phyloP scores from a whole-genome alignment of 805 yeast genomes.

The Debaryomyces maramus region DNA sequence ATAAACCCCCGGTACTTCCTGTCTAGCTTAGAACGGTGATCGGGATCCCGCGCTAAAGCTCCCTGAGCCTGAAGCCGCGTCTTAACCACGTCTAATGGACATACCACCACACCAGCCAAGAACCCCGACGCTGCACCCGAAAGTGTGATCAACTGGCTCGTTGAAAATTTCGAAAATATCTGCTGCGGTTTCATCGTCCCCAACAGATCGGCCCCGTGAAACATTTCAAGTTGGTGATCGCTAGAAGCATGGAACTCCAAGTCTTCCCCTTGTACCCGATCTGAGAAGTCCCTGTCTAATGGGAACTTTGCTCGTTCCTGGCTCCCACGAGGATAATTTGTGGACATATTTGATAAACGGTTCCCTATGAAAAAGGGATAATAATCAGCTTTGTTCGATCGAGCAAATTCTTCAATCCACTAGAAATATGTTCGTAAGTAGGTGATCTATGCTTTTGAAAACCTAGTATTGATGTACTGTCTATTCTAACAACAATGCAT shows the following conservation, averaged over 20 bases:
- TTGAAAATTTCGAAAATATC: slow-evolving; percentile 28
- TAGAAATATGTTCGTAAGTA: too few species aligned
- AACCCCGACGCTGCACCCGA: slow-evolving; percentile 96
- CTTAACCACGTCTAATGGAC: slow-evolving; percentile 95
- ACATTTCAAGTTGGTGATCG: slow-evolving; percentile 20
- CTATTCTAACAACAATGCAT: too few species aligned
- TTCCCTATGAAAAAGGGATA: background rate
- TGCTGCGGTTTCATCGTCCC: slow-evolving; percentile 21
- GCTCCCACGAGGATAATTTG: too few species aligned
- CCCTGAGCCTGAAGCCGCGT: slow-evolving; percentile 95
- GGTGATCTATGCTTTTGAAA: too few species aligned
- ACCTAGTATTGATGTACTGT: too few species aligned
- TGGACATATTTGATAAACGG: background rate
- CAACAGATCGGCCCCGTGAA: slow-evolving; percentile 18
- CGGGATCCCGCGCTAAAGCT: slow-evolving; percentile 22
- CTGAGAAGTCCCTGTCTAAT: slow-evolving; percentile 24
- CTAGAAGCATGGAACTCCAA: slow-evolving; percentile 29
- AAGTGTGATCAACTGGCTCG: slow-evolving; percentile 65
- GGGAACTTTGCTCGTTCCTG: background rate
- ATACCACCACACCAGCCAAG: slow-evolving; percentile 82
- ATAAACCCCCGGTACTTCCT: slow-evolving; percentile 57
- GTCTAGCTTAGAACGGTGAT: slow-evolving; percentile 16
- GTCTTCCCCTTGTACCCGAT: slow-evolving; percentile 39
- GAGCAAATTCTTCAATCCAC: background rate
- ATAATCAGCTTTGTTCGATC: background rate